Base-by-base conservation (phyloP, 768 basidiomycete species). In the Boletus pseudo-olivaceus region DNA sequence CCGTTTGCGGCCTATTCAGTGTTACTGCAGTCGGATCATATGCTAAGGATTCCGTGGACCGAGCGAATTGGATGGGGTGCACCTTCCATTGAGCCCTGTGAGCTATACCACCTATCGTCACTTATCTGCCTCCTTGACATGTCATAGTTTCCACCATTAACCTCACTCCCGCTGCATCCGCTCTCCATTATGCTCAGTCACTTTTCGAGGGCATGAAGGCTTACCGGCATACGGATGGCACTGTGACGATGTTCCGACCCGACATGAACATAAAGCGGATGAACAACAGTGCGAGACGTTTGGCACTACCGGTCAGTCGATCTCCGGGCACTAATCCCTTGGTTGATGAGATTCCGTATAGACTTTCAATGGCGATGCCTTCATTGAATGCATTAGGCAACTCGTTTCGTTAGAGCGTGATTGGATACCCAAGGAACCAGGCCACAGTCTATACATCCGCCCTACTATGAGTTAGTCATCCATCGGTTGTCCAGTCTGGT, bases 201-300 rank as follows among this genome's bases (percentile, higher is more conserved):
- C 77, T 87, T 43, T 96, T 98, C 66, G 95, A 98, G 69, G 92
- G 95, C 17, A 83, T 97, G 82, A 98, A 98, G 69, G 95, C 95
- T 1, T 98, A 96, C 74, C 78, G 85, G 45, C 83, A 86, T 59
- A 71, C 81, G 35, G 73, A 81, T 45, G 93, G 87, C 34, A 83
- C 80, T 27, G 82, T 94, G 20, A 82, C 87, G 17, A 73, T 98
- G 60, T 98, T 98, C 80, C 78, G 95, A 42, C 96, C 95, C 3
- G 92, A 97, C 72, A 91, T 92, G 90, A 97, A 98, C 75, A 96
- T 98, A 93, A 85, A 85, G 65, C 85, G 95, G 27, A 94, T 98
- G 93, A 93, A 92, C 73, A 80, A 60, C 43, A 91, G 88, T 64
- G 94, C 95, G 14, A 61, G 72, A 26, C 83, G 95, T 39, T 76